Conservation (phyloP, 2,329 filamentous ascomycete genomes). For the Aaosphaeria arxii region DNA sequence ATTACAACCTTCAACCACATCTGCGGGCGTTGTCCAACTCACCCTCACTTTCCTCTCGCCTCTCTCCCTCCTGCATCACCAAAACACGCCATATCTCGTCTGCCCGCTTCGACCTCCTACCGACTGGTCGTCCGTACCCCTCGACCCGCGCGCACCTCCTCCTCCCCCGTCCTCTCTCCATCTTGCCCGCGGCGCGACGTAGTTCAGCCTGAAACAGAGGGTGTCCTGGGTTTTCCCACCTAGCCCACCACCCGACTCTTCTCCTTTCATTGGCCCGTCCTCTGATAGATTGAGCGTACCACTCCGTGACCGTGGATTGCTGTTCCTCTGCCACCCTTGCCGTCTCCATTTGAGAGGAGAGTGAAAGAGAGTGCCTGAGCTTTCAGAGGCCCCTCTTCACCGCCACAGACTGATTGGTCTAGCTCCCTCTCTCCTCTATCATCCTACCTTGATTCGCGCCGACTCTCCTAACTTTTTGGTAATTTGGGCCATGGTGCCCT, state of each 20-base stretch:
- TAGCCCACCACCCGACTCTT: conserved; percentile 12
- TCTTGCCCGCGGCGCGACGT: conserved; percentile 7
- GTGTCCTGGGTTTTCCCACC: conserved; percentile 9
- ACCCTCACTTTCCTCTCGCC: not conserved
- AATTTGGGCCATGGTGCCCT: conserved; percentile 25
- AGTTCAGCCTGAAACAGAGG: conserved; percentile 22
- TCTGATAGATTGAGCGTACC: conserved; percentile 13
- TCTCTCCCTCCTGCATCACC: not conserved
- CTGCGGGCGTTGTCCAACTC: not conserved
- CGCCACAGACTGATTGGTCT: conserved; percentile 24
- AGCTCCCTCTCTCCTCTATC: conserved; percentile 10
- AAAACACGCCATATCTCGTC: not conserved
- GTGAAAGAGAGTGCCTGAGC: conserved; percentile 12
- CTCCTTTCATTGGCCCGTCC: conserved; percentile 20
- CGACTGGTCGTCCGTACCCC: too few relatives aligned
- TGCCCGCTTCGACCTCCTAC: not conserved
- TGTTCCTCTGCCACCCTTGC: conserved; percentile 25
- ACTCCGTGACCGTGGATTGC: conserved; percentile 16
- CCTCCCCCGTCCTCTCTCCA: conserved; percentile 2
- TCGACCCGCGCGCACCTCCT: not conserved
- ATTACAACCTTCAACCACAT: not conserved
- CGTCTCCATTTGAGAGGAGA: conserved; percentile 14
- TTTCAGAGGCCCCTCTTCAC: conserved; percentile 11
- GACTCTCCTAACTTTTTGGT: conserved; percentile 10
- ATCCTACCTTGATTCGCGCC: conserved; percentile 26